These are phyloP conservation scores for Microstegium vimineum DNA, from an alignment of 176 grass and related monocot genomes.

Conservation along the genomic window DNA sequence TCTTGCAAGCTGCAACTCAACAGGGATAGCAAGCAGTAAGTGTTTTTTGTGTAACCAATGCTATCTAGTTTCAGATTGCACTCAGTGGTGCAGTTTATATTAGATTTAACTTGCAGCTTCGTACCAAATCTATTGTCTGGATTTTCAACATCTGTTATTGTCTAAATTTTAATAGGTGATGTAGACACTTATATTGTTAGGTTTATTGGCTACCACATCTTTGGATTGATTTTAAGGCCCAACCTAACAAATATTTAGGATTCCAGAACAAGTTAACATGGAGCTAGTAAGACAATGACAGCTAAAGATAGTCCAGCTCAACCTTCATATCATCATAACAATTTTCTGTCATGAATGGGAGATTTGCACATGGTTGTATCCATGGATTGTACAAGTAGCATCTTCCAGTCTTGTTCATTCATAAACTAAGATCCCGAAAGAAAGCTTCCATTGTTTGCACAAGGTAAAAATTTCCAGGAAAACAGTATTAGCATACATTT, in stretches of 20 bases:
- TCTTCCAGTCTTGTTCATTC: background rate
- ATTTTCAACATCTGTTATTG: background rate
- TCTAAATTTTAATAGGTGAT: background rate
- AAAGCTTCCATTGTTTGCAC: background rate
- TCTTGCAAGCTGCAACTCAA: background rate
- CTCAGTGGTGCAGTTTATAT: background rate
- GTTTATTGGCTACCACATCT: background rate
- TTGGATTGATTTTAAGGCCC: background rate
- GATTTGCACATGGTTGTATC: too few species aligned
- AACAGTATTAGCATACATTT: background rate
- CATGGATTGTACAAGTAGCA: background rate
- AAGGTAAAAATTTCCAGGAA: background rate
- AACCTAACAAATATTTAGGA: background rate
- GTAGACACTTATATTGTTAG: background rate
- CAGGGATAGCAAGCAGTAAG: too few species aligned
- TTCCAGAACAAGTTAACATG: background rate
- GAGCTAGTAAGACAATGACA: too few species aligned
- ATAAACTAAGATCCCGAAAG: background rate
- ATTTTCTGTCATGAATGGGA: background rate
- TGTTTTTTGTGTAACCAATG: too few species aligned
- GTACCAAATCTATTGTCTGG: background rate
- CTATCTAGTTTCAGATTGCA: background rate
- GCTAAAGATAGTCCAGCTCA: background rate
- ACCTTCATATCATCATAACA: background rate
- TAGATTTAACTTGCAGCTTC: background rate